A percentile compares a stretch with the other conserved stretches of the same genome.
Evolutionary conservation across 805 yeast species (phyloP).

Genomic region (Torulaspora quercuum): DNA sequence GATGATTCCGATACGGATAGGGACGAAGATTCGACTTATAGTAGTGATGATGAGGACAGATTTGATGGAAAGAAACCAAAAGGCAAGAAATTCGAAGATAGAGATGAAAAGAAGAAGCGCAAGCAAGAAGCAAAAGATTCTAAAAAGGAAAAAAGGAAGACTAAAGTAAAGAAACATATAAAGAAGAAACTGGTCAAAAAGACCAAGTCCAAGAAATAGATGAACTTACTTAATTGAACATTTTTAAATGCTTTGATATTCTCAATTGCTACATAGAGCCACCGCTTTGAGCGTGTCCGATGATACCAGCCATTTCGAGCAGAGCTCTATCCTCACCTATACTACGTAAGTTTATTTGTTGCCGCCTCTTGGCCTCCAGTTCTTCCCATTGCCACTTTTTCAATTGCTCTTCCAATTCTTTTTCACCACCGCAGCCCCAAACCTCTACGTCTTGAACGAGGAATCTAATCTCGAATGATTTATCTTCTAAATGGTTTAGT

Average conservation of each 20-base stretch:
- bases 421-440: constrained; percentile 84
- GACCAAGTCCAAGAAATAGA: constrained; percentile 42
- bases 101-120: constrained; percentile 70
- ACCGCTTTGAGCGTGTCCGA: constrained; percentile 49
- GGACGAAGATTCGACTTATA: constrained; percentile 32
- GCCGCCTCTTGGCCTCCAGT: constrained; percentile 75
- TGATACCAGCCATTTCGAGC: constrained; percentile 74
- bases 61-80: constrained; percentile 40
- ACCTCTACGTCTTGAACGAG: constrained; percentile 75
- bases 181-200: constrained; percentile 73
- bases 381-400: constrained; percentile 90
- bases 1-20: constrained; percentile 34
- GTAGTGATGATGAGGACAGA: constrained; percentile 34
- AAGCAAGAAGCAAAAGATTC: constrained; percentile 74
- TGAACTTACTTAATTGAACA: constrained; percentile 1
- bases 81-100: constrained; percentile 78
- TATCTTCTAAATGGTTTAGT: constrained; percentile 22
- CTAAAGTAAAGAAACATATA: constrained; percentile 76
- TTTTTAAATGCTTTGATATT: background rate
- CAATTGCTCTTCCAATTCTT: constrained; percentile 72
- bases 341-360: constrained; percentile 59
- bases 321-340: constrained; percentile 81
- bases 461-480: constrained; percentile 63
- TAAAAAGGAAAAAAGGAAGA: constrained; percentile 73
- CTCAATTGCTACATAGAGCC: constrained; percentile 41